Conservation (phyloP, 805 yeast species). For the Barnettozyma californica region DNA sequence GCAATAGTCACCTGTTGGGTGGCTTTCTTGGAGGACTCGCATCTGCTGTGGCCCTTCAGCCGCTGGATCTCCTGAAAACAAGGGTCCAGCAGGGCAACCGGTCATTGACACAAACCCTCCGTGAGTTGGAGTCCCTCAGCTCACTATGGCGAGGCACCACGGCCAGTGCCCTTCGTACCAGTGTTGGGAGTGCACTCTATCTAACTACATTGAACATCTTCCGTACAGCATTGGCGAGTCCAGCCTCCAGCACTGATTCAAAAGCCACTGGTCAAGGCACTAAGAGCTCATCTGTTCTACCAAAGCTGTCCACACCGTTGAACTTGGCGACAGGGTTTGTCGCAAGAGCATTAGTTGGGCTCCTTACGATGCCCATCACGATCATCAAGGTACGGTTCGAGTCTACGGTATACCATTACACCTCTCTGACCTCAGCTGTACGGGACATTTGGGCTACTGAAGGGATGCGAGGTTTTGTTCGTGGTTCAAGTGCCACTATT, state of each 20-base stretch:
- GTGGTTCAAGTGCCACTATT: conserved; percentile 83
- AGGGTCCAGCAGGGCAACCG: conserved; percentile 61
- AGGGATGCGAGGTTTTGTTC: conserved; percentile 67
- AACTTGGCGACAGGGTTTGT: conserved; percentile 74
- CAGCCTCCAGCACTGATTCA: conserved; percentile 1
- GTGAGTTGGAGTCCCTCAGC: conserved; percentile 33
- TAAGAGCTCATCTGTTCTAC: conserved; percentile 42
- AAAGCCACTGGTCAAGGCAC: conserved; percentile 10
- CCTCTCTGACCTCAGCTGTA: conserved; percentile 56
- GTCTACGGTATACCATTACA: conserved; percentile 69
- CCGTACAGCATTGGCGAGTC: conserved; percentile 45
- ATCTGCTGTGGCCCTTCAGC: conserved; percentile 77
- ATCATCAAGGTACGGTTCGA: conserved; percentile 86
- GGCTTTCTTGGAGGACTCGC: conserved; percentile 85
- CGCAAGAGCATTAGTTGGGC: conserved; percentile 78
- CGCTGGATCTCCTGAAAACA: conserved; percentile 84
- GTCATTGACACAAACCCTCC: conserved; percentile 30
- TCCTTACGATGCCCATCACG: conserved; percentile 91
- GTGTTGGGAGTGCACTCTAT: conserved; percentile 86
- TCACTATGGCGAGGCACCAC: conserved; percentile 90
- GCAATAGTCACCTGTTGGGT: conserved; percentile 52
- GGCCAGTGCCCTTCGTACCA: conserved; percentile 86
- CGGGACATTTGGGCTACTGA: conserved; percentile 46
- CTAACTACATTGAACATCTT: conserved; percentile 63
- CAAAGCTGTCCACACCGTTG: conserved; percentile 62